Evolutionary conservation across 305 asterid genomes (phyloP), one percentile per base, ranked within the genome.

Genomic region (Fraxinus baroniana): DNA sequence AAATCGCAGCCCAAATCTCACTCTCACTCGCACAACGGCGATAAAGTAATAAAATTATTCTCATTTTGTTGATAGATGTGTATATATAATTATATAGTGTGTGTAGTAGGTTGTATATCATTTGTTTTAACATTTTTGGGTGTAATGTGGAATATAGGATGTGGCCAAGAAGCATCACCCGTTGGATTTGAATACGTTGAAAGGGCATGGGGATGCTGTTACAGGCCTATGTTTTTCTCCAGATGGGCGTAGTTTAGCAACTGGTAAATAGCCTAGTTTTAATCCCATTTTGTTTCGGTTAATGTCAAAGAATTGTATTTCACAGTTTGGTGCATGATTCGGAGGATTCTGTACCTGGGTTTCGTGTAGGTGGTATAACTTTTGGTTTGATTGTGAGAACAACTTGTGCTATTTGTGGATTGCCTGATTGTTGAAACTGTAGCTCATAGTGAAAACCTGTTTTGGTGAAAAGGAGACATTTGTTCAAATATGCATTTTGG

Each of bases 131-230:
- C 46, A 52, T 64, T 49, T 62, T 84, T 80, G 73, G 84, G 60
- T 81, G 85, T 83, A 30, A 74, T 84, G 22, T 86, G 78, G 49
- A 81, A 84, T 88, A 85, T 78, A 97, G 99, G 99, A 92, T 84
- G 92, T 90, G 60, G 91, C 89, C 85, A 93, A 91, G 90, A 89
- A 89, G 90, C 99, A 94, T 81, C 98, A 95, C 86, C 94, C 85
- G 74, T 86, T 97, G 94, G 99, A 97, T 90, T 91, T 97, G 94
- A 97, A 97, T 87, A 96, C 98, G 75, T 87, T 96, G 86, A 97
- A 97, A 89, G 99, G 99, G 77, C 98, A 97, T 85, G 93, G 98
- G 10, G 99, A 95, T 90, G 93, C 92, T 74, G 97, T 97, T 86
- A 91, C 94, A 7, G 95, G 97, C 62, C 78, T 97, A 55, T 90